Percentiles rank a stretch among this genome's conserved stretches.
Evolutionary conservation across 2,329 filamentous ascomycete species (phyloP).

Genomic region (Cladosporium phlei): DNA sequence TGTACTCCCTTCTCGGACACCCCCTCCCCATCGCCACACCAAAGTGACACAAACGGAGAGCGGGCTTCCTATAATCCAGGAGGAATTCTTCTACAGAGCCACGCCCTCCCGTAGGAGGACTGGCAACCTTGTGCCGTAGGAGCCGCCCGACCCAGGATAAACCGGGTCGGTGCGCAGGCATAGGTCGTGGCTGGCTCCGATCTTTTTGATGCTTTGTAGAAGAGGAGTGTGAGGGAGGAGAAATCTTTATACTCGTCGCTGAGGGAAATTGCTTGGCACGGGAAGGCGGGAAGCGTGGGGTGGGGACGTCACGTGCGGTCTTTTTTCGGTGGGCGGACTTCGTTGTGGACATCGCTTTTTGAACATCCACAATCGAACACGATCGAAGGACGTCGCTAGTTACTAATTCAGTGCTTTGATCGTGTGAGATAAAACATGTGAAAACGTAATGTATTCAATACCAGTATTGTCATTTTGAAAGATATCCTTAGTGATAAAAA

Average conservation of each 20-base stretch:
- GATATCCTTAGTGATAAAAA: no score
- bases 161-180: conserved; percentile 44
- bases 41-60: conserved; percentile 65
- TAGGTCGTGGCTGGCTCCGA: conserved; percentile 67
- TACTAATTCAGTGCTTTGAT: no score
- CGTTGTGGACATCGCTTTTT: no score
- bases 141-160: conserved; percentile 23
- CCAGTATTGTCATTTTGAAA: no score
- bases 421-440: no score
- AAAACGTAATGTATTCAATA: no score
- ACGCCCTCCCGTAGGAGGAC: conserved; percentile 51
- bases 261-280: conserved; percentile 1
- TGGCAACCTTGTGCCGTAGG: conserved; percentile 65
- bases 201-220: conserved; percentile 53
- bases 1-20: conserved; percentile 70
- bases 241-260: conserved; percentile 4
- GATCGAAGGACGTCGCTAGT: no score
- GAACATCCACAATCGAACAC: no score
- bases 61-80: conserved; percentile 64
- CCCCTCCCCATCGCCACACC: conserved; percentile 64
- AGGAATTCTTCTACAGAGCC: conserved; percentile 59
- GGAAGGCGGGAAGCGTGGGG: not conserved
- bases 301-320: not conserved
- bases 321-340: not conserved
- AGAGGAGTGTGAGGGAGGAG: conserved; percentile 24